Evolutionary conservation across 2,329 filamentous ascomycete species (phyloP).

Genomic region (Fusarium nodosum): DNA sequence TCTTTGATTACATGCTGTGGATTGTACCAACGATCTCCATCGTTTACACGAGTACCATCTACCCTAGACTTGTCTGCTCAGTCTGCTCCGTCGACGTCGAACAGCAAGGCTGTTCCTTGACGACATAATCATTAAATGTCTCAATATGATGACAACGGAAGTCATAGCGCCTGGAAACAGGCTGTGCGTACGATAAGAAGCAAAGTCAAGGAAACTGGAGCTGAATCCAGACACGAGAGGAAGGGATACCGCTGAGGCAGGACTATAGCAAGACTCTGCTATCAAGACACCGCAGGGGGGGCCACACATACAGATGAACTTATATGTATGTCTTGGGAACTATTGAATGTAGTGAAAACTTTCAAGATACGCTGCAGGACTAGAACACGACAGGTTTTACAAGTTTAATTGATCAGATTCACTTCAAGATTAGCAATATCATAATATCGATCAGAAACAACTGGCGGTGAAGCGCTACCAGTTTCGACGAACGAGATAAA

Average conservation of each 20-base stretch:
- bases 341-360: background rate
- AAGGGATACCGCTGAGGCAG: slow-evolving; percentile 15
- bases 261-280: slow-evolving; percentile 8
- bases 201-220: slow-evolving; percentile 10
- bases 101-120: background rate
- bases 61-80: slow-evolving; percentile 7
- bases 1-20: background rate
- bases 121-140: slow-evolving; percentile 4
- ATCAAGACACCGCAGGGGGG: slow-evolving; percentile 6
- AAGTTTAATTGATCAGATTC: slow-evolving; percentile 32
- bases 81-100: slow-evolving; percentile 2
- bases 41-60: background rate
- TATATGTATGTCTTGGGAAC: slow-evolving; percentile 1
- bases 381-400: slow-evolving; percentile 10
- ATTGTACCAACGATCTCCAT: background rate
- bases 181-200: slow-evolving; percentile 3
- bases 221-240: slow-evolving; percentile 1
- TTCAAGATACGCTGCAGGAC: background rate
- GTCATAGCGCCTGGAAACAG: slow-evolving; percentile 10
- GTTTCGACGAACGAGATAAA: slow-evolving; percentile 33
- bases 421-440: slow-evolving; percentile 24
- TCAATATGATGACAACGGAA: slow-evolving; percentile 8
- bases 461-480: slow-evolving; percentile 45
- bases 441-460: slow-evolving; percentile 35
- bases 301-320: slow-evolving; percentile 3